Percentiles rank a stretch among this genome's conserved stretches.
Evolutionary conservation across 2,329 filamentous ascomycete genomes (phyloP).

Genomic region (Monosporascus sp.): DNA sequence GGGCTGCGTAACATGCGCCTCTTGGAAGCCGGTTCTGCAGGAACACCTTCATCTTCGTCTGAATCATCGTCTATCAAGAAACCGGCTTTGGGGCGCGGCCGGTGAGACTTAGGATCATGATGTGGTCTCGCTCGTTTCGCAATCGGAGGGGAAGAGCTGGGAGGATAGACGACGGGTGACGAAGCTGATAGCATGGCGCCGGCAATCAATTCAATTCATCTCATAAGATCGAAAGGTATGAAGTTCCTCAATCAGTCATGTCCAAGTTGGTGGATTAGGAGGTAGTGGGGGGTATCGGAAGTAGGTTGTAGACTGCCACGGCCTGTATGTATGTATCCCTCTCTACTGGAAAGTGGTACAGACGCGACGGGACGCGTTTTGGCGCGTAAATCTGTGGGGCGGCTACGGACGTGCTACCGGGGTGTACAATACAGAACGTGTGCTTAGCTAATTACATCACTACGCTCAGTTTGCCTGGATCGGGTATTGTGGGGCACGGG

Average conservation of each 20-base stretch:
- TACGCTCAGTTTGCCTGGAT: no score
- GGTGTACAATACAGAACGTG: no score
- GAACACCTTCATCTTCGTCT: conserved; percentile 26
- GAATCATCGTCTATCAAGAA: conserved; percentile 41
- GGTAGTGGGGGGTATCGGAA: no score
- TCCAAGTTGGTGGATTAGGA: no score
- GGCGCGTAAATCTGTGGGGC: background rate
- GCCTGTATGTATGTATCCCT: no score
- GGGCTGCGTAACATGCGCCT: conserved; percentile 36
- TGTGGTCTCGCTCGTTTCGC: conserved; percentile 33
- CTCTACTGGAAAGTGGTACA: background rate
- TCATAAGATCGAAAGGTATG: no score
- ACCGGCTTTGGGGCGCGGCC: conserved; percentile 33
- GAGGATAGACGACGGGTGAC: conserved; percentile 52
- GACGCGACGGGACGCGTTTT: background rate
- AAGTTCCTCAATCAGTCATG: no score
- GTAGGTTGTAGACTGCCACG: no score
- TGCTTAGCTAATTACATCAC: no score
- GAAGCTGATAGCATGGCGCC: conserved; percentile 54
- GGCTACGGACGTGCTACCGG: background rate
- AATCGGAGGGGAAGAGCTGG: conserved; percentile 38
- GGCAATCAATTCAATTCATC: conserved; percentile 4
- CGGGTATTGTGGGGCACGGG: no score
- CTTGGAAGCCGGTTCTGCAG: conserved; percentile 34
- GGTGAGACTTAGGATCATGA: conserved; percentile 23